A percentile compares a stretch with the other conserved stretches of the same genome.
These are phyloP conservation scores for Candida rishiriensis DNA, from an alignment of 805 yeast species.

Conservation along the genomic window DNA sequence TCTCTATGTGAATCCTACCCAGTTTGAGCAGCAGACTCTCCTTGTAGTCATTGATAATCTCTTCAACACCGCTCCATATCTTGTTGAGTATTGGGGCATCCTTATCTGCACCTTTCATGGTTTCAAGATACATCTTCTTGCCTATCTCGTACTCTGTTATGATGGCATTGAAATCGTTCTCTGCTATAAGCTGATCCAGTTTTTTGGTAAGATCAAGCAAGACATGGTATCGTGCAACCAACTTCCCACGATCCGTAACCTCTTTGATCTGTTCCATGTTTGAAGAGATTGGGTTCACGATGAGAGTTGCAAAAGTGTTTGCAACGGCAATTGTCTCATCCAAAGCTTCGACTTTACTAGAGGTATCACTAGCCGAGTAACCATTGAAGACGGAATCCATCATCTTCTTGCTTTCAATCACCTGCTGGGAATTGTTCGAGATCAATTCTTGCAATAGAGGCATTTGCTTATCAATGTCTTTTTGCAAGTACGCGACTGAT, in stretches of 20 bases:
- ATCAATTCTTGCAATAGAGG: conserved; percentile 47
- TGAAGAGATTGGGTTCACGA: conserved; percentile 57
- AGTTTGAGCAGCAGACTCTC: conserved; percentile 49
- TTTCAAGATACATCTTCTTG: conserved; percentile 14
- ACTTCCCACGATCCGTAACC: conserved; percentile 43
- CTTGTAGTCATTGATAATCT: conserved; percentile 50
- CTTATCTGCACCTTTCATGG: conserved; percentile 7
- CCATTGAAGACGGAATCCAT: conserved; percentile 57
- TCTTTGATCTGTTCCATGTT: conserved; percentile 44
- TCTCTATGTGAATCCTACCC: conserved; percentile 29
- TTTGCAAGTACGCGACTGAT: conserved; percentile 46
- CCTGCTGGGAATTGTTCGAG: conserved; percentile 56
- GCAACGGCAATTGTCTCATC: conserved; percentile 44
- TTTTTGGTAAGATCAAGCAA: conserved; percentile 55
- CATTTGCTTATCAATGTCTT: conserved; percentile 44
- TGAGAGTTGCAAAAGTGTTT: conserved; percentile 43
- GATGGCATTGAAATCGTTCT: conserved; percentile 54
- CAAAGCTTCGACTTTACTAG: conserved; percentile 14
- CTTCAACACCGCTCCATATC: conserved; percentile 55
- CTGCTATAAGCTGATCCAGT: conserved; percentile 37
- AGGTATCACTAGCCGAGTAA: conserved; percentile 33
- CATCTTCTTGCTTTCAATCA: conserved; percentile 60
- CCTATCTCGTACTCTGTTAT: conserved; percentile 55
- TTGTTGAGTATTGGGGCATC: conserved; percentile 36
- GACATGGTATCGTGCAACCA: conserved; percentile 47